Conservation (phyloP, 1,284 basidiomycete species). For the Apiotrichum brassicae region DNA sequence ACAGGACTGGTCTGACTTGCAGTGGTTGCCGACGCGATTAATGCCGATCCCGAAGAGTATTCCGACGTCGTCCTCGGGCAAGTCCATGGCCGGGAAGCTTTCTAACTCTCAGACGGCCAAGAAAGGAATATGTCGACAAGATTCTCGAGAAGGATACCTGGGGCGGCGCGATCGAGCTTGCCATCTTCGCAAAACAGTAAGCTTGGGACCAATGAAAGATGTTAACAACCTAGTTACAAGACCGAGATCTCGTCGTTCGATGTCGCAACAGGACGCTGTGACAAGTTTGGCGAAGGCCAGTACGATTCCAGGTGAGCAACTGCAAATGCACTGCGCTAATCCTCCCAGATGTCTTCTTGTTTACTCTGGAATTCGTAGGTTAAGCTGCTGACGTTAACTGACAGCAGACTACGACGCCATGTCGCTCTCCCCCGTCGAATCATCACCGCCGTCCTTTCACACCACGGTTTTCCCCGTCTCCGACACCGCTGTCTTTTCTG, state of each 20-base stretch:
- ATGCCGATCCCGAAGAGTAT: slow-evolving; percentile 62
- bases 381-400: no score
- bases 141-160: slow-evolving; percentile 74
- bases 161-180: slow-evolving; percentile 89
- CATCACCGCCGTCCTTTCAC: slow-evolving; percentile 75
- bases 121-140: slow-evolving; percentile 67
- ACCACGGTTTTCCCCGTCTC: slow-evolving; percentile 69
- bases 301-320: slow-evolving; percentile 41
- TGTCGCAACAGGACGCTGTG: slow-evolving; percentile 83
- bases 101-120: slow-evolving; percentile 55
- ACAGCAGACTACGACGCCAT: slow-evolving; percentile 72
- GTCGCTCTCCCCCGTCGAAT: slow-evolving; percentile 66
- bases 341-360: slow-evolving; percentile 56
- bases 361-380: slow-evolving; percentile 75
- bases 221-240: slow-evolving; percentile 49
- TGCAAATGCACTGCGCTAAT: no score
- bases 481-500: slow-evolving; percentile 57
- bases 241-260: slow-evolving; percentile 86
- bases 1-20: no score
- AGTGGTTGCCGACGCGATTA: slow-evolving; percentile 79
- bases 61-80: slow-evolving; percentile 79
- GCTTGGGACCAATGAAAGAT: slow-evolving; percentile 9
- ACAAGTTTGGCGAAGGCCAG: slow-evolving; percentile 63
- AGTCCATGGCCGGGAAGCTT: slow-evolving; percentile 17
- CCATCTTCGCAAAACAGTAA: slow-evolving; percentile 66